Base-by-base conservation (phyloP, 768 basidiomycete genomes). In the Pleurotus sapidus region DNA sequence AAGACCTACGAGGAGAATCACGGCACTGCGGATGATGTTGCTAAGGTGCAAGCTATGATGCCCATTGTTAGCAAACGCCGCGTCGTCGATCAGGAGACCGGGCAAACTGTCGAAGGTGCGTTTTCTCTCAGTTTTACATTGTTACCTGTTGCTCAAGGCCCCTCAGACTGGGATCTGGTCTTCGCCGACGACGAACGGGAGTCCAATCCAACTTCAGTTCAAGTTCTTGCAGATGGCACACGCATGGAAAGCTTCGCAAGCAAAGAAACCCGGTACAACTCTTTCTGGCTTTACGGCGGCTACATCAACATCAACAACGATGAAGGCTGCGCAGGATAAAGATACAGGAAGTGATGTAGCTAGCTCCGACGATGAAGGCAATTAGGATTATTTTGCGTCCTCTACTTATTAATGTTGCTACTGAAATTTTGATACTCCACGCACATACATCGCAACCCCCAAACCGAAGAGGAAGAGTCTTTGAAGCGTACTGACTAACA, bases 161-260 rank as follows among this genome's bases (percentile, higher is more conserved):
- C 30, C 9, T 34, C 57, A 95, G 95, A 96, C 65, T 96, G 91
- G 87, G 95, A 96, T 66, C 84, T 95, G 66, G 87, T 95, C 18
- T 98, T 98, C 70, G 87, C 94, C 24, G 96, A 98, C 76, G 96
- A 98, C 80, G 94, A 97, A 66, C 82, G 88, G 53, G 95, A 96
- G 66, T 84, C 89, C 46, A 96, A 97, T 65, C 93, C 95, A 0
- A 88, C 93, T 0, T 84, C 92, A 0, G n/a, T 96, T 95, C 87
- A 96, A 95, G 66, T 95, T 98, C 79, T 77, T 98, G 68, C 89
- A 95, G 69, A 93, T 91, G 80, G 96, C 96, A 0, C 94, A 95
- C 67, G 88, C 88, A 0, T 98, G 95, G 95, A 88, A 88, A 64
- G 77, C 73, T 55, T 65, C 82, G 1, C 79, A 84, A 54, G 75